Conservation (phyloP, 176 grass and related monocot species). For the Aegilops bicornis region DNA sequence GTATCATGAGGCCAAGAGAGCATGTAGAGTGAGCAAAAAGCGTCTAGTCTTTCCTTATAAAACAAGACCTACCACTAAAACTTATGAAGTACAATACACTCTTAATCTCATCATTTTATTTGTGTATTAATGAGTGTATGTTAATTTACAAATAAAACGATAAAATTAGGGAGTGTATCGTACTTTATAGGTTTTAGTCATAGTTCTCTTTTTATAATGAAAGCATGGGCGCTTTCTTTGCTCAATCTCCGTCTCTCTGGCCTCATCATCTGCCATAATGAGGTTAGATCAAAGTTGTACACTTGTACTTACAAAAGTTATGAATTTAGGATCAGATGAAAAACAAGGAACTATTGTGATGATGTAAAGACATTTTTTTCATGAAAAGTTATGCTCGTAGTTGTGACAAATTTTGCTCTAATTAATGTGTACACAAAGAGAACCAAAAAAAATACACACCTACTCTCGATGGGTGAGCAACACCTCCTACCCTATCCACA, state of each 20-base stretch:
- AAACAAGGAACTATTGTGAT: background rate
- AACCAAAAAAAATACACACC: no score
- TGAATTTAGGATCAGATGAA: background rate
- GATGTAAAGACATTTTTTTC: background rate
- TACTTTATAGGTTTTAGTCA: slow-evolving; percentile 11
- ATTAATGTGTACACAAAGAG: no score
- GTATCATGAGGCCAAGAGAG: background rate
- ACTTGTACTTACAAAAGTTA: background rate
- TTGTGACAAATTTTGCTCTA: background rate
- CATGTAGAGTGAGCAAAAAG: background rate
- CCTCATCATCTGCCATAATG: background rate
- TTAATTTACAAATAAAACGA: background rate
- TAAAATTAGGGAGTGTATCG: background rate
- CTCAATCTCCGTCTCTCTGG: background rate
- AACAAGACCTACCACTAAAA: background rate
- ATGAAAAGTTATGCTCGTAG: background rate
- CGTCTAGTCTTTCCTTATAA: background rate
- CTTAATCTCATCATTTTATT: background rate
- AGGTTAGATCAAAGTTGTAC: background rate
- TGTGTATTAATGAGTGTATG: background rate
- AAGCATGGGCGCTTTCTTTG: background rate
- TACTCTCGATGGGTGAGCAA: no score
- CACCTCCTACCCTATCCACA: no score
- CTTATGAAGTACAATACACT: slow-evolving; percentile 3
- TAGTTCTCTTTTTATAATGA: slow-evolving; percentile 10